Evolutionary conservation across 1,139 yeast species (phyloP).

Genomic region (Debaryomyces sp.): DNA sequence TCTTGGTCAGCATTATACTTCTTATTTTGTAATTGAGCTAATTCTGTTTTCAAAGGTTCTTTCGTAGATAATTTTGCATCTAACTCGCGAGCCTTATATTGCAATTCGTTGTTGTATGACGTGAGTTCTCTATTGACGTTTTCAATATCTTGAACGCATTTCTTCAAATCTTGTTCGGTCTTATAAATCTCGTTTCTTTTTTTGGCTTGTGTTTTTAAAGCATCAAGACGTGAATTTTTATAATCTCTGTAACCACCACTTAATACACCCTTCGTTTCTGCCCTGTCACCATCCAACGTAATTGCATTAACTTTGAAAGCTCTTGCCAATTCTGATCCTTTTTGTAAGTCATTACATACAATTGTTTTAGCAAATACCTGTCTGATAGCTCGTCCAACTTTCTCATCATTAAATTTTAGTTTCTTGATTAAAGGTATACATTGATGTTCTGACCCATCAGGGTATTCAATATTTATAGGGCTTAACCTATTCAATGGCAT

Average conservation of each 20-base stretch:
- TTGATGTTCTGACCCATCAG: constrained; percentile 54
- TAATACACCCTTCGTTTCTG: constrained; percentile 79
- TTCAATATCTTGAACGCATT: constrained; percentile 26
- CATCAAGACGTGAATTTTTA: constrained; percentile 69
- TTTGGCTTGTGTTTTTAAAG: constrained; percentile 56
- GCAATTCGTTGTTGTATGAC: constrained; percentile 46
- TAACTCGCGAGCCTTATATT: constrained; percentile 39
- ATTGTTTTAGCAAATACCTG: constrained; percentile 84
- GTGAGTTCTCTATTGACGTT: constrained; percentile 31
- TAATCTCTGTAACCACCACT: constrained; percentile 89
- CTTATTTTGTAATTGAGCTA: constrained; percentile 44
- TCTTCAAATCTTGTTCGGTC: constrained; percentile 29
- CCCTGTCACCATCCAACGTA: constrained; percentile 90
- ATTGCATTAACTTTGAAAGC: constrained; percentile 70
- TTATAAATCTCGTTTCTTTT: constrained; percentile 52
- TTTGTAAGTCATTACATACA: constrained; percentile 70
- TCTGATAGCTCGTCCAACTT: constrained; percentile 62
- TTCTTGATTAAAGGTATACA: constrained; percentile 78
- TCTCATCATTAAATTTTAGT: constrained; percentile 57
- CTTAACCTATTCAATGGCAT: constrained; percentile 82
- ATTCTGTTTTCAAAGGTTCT: constrained; percentile 46
- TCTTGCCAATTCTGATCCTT: constrained; percentile 71
- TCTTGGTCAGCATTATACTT: constrained; percentile 49
- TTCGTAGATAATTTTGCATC: constrained; percentile 38
- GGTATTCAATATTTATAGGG: constrained; percentile 44